A percentile compares a stretch with the other conserved stretches of the same genome.
phyloP scores from a whole-genome alignment of 2,329 filamentous ascomycete species.

The Curvularia eragrostidis region DNA sequence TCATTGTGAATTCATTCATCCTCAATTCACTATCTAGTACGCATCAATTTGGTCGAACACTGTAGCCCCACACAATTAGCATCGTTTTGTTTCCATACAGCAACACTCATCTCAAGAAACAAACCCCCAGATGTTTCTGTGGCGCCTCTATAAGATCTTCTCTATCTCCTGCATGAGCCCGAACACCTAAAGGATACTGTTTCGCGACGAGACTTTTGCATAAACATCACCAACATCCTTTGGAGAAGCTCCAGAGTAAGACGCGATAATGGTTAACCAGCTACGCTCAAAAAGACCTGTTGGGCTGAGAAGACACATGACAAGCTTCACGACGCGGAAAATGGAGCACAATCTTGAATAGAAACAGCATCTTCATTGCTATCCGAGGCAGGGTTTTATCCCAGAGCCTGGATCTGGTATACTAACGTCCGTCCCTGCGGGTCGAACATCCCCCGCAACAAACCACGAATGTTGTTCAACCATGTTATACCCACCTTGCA shows the following conservation, averaged over 20 bases:
- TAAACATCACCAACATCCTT: background rate
- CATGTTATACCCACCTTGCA: too few relatives aligned
- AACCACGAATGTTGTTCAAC: too few relatives aligned
- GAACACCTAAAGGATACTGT: too few relatives aligned
- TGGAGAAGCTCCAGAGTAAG: too few relatives aligned
- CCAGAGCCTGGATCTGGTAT: background rate
- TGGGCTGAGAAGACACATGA: background rate
- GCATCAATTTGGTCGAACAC: background rate
- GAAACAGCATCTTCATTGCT: background rate
- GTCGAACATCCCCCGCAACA: too few relatives aligned
- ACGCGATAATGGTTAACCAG: background rate
- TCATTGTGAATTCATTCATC: background rate
- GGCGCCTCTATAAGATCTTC: background rate
- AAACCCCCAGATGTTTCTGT: background rate
- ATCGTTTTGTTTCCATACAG: background rate
- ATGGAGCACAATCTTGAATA: background rate
- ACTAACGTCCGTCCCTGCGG: too few relatives aligned
- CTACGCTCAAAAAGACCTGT: background rate
- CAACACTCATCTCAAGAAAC: background rate
- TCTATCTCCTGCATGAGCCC: background rate
- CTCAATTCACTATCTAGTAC: background rate
- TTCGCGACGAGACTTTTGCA: background rate
- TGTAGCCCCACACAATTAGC: background rate
- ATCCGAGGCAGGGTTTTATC: background rate
- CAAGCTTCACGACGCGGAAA: background rate